Conservation (phyloP, 2,329 filamentous ascomycete genomes). For the Clathrospora elynae region DNA sequence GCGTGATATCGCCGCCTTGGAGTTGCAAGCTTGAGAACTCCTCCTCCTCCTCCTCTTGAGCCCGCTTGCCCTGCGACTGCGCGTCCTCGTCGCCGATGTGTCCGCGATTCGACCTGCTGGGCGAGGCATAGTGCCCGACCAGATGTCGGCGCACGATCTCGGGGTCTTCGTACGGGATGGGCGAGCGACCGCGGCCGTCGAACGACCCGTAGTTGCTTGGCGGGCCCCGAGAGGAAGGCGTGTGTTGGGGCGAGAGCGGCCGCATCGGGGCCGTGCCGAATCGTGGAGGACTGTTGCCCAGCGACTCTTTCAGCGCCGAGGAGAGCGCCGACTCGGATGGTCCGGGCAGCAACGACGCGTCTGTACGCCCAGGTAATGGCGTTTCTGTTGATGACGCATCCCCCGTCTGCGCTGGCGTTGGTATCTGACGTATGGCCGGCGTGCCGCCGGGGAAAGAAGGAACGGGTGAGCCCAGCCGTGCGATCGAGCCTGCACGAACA, state of each 20-base stretch:
- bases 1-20: slow-evolving; percentile 92
- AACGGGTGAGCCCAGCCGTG: slow-evolving; percentile 61
- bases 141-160: slow-evolving; percentile 90
- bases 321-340: slow-evolving; percentile 88
- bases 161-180: slow-evolving; percentile 78
- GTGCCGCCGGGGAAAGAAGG: slow-evolving; percentile 53
- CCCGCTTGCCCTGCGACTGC: slow-evolving; percentile 51
- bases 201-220: slow-evolving; percentile 86
- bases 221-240: slow-evolving; percentile 58
- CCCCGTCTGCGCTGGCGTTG: slow-evolving; percentile 55
- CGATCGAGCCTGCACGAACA: slow-evolving; percentile 59
- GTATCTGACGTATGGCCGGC: slow-evolving; percentile 57
- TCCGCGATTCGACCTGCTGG: slow-evolving; percentile 41
- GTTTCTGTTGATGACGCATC: slow-evolving; percentile 54
- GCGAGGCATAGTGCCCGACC: slow-evolving; percentile 59
- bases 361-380: slow-evolving; percentile 68
- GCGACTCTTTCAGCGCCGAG: slow-evolving; percentile 78
- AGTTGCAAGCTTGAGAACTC: slow-evolving; percentile 93
- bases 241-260: slow-evolving; percentile 61
- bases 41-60: slow-evolving; percentile 56
- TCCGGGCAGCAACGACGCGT: slow-evolving; percentile 66
- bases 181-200: slow-evolving; percentile 64
- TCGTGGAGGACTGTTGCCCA: slow-evolving; percentile 71
- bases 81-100: slow-evolving; percentile 34
- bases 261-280: slow-evolving; percentile 63